phyloP scores from a whole-genome alignment of 2,329 filamentous ascomycete genomes.

The Nigrograna mackinnonii region DNA sequence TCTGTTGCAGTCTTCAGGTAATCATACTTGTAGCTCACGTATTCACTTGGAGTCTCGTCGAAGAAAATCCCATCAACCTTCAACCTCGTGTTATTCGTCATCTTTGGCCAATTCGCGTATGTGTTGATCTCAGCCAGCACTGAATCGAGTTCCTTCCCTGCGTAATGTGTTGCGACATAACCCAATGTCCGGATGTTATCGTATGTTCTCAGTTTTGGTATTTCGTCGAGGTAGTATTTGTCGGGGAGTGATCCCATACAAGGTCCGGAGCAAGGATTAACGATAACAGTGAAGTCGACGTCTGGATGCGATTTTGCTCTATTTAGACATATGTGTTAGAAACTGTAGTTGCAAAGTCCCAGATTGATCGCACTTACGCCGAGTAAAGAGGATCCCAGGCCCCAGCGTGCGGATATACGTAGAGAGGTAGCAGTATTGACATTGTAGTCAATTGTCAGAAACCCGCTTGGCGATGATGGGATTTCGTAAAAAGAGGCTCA shows the following conservation, averaged over 20 bases:
- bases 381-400: constrained; percentile 54
- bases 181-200: constrained; percentile 56
- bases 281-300: constrained; percentile 55
- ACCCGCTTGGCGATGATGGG: too few relatives aligned
- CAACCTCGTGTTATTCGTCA: constrained; percentile 40
- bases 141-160: constrained; percentile 26
- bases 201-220: constrained; percentile 45
- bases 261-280: constrained; percentile 52
- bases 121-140: constrained; percentile 48
- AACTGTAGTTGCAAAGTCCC: background rate
- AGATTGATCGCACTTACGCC: constrained; percentile 47
- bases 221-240: constrained; percentile 37
- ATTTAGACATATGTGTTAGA: background rate
- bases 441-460: too few relatives aligned
- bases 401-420: constrained; percentile 52
- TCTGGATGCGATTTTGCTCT: constrained; percentile 39
- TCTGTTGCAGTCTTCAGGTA: constrained; percentile 25
- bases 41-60: constrained; percentile 51
- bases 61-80: constrained; percentile 56
- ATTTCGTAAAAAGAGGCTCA: too few relatives aligned
- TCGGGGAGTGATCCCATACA: constrained; percentile 30
- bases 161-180: constrained; percentile 58
- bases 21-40: constrained; percentile 16
- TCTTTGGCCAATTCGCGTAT: constrained; percentile 52
- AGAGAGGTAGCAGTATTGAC: constrained; percentile 54